phyloP scores from a whole-genome alignment of 2,329 filamentous ascomycete genomes.

The Chrysoporthe cubensis region DNA sequence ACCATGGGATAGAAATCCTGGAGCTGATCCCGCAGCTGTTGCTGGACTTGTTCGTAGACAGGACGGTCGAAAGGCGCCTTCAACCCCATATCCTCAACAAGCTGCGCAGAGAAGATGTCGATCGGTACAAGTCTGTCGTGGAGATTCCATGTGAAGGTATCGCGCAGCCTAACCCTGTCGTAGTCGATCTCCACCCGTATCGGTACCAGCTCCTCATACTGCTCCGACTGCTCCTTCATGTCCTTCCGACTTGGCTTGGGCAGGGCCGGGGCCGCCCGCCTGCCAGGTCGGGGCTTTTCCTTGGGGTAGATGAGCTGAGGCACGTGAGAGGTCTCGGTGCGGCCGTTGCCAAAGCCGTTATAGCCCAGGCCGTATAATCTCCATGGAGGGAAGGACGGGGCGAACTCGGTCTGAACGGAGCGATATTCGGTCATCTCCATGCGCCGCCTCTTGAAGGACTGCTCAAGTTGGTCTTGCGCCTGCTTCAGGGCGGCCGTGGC shows the following conservation, averaged over 20 bases:
- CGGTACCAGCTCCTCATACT: slow-evolving; percentile 88
- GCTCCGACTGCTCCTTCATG: slow-evolving; percentile 82
- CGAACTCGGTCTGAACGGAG: slow-evolving; percentile 58
- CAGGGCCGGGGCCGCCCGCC: slow-evolving; percentile 72
- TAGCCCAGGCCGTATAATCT: slow-evolving; percentile 76
- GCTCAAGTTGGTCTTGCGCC: slow-evolving; percentile 57
- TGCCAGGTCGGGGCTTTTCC: slow-evolving; percentile 76
- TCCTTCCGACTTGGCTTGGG: slow-evolving; percentile 76
- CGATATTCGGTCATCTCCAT: slow-evolving; percentile 73
- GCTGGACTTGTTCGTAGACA: slow-evolving; percentile 62
- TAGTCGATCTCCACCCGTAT: slow-evolving; percentile 91
- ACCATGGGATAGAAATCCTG: slow-evolving; percentile 93
- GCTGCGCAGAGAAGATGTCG: slow-evolving; percentile 83
- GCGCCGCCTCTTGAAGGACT: slow-evolving; percentile 65
- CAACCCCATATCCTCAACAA: slow-evolving; percentile 88
- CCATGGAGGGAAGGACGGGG: slow-evolving; percentile 58
- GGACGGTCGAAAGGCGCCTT: slow-evolving; percentile 72
- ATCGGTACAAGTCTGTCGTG: slow-evolving; percentile 83
- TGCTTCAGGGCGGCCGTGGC: slow-evolving; percentile 57
- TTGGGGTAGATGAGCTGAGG: slow-evolving; percentile 78
- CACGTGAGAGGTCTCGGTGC: slow-evolving; percentile 72
- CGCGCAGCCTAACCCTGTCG: slow-evolving; percentile 92
- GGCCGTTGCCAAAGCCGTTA: slow-evolving; percentile 84
- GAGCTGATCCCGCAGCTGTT: slow-evolving; percentile 85
- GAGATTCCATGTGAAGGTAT: slow-evolving; percentile 98